Conservation (phyloP, 2,329 filamentous ascomycete genomes). For the Exophiala lecanii-corni region DNA sequence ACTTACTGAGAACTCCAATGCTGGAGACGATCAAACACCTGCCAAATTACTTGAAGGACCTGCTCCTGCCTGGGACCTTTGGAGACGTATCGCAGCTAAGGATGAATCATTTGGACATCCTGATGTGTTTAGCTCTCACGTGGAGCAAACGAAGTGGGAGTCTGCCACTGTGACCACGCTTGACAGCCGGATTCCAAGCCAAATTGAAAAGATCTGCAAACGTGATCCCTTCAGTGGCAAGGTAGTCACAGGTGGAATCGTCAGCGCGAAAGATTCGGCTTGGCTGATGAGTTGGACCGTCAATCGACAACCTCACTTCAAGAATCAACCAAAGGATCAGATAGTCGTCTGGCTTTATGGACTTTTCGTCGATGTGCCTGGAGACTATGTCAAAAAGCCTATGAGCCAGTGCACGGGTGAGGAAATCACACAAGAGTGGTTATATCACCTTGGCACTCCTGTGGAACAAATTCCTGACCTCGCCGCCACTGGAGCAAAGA, state of each 20-base stretch:
- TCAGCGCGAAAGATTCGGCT: conserved; percentile 37
- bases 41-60: conserved; percentile 30
- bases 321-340: conserved; percentile 32
- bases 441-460: conserved; percentile 37
- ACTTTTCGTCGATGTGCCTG: conserved; percentile 34
- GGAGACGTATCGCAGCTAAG: conserved; percentile 37
- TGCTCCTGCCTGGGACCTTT: conserved; percentile 40
- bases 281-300: conserved; percentile 41
- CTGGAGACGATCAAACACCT: conserved; percentile 33
- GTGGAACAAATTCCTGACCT: conserved; percentile 28
- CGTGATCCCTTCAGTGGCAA: conserved; percentile 31
- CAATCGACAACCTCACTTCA: conserved; percentile 41
- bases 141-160: conserved; percentile 36
- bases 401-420: conserved; percentile 39
- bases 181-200: conserved; percentile 23
- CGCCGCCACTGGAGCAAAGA: conserved; percentile 26
- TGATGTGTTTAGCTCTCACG: conserved; percentile 38
- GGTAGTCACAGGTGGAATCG: conserved; percentile 33
- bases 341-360: conserved; percentile 40
- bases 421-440: conserved; percentile 39
- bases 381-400: conserved; percentile 37
- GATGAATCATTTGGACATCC: conserved; percentile 36
- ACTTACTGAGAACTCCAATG: conserved; percentile 34
- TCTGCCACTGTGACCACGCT: conserved; percentile 39
- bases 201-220: conserved; percentile 31